Base-by-base conservation (phyloP, 495 filamentous ascomycete species). In the Durotheca rogersii region DNA sequence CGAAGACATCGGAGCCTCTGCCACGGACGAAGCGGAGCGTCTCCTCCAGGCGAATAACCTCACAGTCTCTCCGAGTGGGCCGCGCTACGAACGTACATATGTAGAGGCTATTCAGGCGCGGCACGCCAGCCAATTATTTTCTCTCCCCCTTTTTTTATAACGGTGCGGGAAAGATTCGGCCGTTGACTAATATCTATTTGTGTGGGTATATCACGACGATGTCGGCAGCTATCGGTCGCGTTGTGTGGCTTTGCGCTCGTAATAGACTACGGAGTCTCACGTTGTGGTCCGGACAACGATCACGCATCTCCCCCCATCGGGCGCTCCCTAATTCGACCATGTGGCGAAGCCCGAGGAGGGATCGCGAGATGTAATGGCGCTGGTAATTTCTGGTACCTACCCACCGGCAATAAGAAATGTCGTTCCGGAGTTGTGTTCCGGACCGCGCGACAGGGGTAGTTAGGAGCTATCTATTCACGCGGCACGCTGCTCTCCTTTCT, bases 371-470 rank as follows among this genome's bases (percentile, higher is more conserved):
- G 31, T 29, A 32, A 5, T 50, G 9, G 23, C 34, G 41, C 41
- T 27, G 29, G 45, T 14, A 36, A 29, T 9, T 38, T 36, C 33
- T 17, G 30, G 20, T 33, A n/a, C 23, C n/a, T n/a, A 37, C 42
- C 9, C 46, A 14, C 46, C 51, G 0, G 36, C n/a, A n/a, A 41
- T 50, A 32, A 18, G 23, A 40, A 39, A 53, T 47, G 27, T 40
- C 41, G 20, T 59, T n/a, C n/a, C 56, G 56, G 56, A 54, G 46
- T 47, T 16, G 25, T 32, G 56, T 54, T 59, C 56, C 56, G 56
- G 45, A 19, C 25, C 41, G 41, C 32, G 15, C 1, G 31, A 40
- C 44, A n/a, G n/a, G n/a, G n/a, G n/a, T 14, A 47, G 41, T 34
- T 39, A 11, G 47, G 10, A 39, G 35, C 46, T 35, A 45, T 34